phyloP scores from a whole-genome alignment of 1,139 yeast species.

The Yamadazyma pseudoaaseri region DNA sequence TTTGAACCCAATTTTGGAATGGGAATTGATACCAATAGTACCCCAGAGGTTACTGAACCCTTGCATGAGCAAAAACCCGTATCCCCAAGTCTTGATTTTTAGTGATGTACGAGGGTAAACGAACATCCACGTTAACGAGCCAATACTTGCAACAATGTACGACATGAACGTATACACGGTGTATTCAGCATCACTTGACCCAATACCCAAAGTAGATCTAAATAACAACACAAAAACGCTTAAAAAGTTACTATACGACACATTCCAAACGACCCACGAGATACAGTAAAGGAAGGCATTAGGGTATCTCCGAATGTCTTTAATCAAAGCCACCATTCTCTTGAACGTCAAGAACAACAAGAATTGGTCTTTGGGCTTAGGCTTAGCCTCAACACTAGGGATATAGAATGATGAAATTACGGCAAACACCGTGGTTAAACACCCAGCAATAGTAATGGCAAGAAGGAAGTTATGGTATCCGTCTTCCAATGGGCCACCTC shows the following conservation, averaged over 20 bases:
- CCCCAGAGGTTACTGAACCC: constrained; percentile 44
- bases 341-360: constrained; percentile 25
- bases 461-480: constrained; percentile 37
- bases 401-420: constrained; percentile 26
- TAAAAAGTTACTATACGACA: constrained; percentile 35
- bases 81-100: constrained; percentile 36
- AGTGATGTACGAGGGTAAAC: constrained; percentile 26
- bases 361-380: constrained; percentile 23
- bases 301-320: constrained; percentile 29
- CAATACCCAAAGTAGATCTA: constrained; percentile 42
- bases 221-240: constrained; percentile 39
- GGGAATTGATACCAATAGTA: constrained; percentile 32
- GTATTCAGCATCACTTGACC: constrained; percentile 38
- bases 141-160: constrained; percentile 32
- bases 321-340: constrained; percentile 24
- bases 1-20: constrained; percentile 36
- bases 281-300: constrained; percentile 39
- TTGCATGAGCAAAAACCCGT: constrained; percentile 28
- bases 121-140: constrained; percentile 41
- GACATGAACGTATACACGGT: constrained; percentile 42
- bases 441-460: constrained; percentile 44
- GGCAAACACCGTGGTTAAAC: constrained; percentile 30
- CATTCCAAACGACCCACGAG: constrained; percentile 48
- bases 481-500: constrained; percentile 25
- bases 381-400: constrained; percentile 32